phyloP scores from a whole-genome alignment of 495 filamentous ascomycete species.

The Aspergillus nidulans region DNA sequence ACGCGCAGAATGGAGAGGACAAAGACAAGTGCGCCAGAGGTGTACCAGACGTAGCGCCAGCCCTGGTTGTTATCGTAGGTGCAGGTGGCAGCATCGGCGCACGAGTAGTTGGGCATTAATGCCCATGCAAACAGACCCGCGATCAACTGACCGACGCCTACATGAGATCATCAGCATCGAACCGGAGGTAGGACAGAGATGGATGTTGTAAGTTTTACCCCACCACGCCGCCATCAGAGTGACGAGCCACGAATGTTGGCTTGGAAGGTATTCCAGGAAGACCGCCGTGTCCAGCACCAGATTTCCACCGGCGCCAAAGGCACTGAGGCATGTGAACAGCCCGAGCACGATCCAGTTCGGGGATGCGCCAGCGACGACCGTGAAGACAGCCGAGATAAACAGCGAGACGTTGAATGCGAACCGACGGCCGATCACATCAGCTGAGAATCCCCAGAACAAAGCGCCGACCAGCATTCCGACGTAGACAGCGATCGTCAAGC shows the following conservation, averaged over 20 bases:
- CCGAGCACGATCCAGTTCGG: slow-evolving; percentile 49
- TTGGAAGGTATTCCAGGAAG: slow-evolving; percentile 49
- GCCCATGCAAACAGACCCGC: slow-evolving; percentile 44
- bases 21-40: slow-evolving; percentile 62
- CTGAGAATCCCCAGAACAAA: slow-evolving; percentile 50
- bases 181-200: neutral
- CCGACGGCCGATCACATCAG: slow-evolving; percentile 51
- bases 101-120: slow-evolving; percentile 39
- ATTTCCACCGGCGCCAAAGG: slow-evolving; percentile 60
- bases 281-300: slow-evolving; percentile 65
- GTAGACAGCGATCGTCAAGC: slow-evolving; percentile 58
- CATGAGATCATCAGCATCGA: slow-evolving; percentile 3
- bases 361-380: slow-evolving; percentile 44
- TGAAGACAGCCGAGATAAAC: slow-evolving; percentile 45
- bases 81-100: slow-evolving; percentile 33
- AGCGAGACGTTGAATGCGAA: slow-evolving; percentile 51
- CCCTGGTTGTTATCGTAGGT: slow-evolving; percentile 46
- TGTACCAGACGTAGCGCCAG: slow-evolving; percentile 55
- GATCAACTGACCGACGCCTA: slow-evolving; percentile 27
- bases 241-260: slow-evolving; percentile 41
- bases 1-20: slow-evolving; percentile 61
- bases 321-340: slow-evolving; percentile 41
- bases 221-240: slow-evolving; percentile 50
- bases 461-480: slow-evolving; percentile 49
- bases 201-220: slow-evolving; percentile 21